Conservation (phyloP, 345 rosid species). For the Gossypium arboreum region DNA sequence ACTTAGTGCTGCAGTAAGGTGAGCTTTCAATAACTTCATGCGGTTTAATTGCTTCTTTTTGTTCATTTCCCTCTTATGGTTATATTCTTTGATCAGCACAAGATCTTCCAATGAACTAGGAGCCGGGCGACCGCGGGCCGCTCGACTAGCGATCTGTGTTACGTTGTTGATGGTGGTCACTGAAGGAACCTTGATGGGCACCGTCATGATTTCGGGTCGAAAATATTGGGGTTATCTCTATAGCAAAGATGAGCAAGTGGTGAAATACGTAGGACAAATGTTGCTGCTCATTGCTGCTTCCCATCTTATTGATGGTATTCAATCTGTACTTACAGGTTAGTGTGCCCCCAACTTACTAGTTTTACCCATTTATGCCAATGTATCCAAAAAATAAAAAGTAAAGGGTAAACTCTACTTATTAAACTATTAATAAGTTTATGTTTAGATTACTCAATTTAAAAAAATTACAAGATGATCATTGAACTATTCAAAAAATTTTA, state of each 20-base stretch:
- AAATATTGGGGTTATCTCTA: constrained; percentile 5
- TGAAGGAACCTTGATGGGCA: constrained; percentile 17
- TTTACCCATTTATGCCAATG: background rate
- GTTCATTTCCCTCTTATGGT: background rate
- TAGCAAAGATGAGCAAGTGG: constrained; percentile 35
- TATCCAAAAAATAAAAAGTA: no score
- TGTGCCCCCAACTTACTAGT: background rate
- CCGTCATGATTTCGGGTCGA: constrained; percentile 7
- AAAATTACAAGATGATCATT: no score
- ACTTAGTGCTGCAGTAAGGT: constrained; percentile 16
- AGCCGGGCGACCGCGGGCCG: constrained; percentile 25
- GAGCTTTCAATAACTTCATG: background rate
- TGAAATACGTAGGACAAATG: constrained; percentile 32
- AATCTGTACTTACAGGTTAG: constrained; percentile 45
- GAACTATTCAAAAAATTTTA: no score
- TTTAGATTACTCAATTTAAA: no score
- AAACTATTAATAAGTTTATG: no score
- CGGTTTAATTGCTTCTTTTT: background rate
- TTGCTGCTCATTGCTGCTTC: constrained; percentile 32
- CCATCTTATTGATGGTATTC: constrained; percentile 37
- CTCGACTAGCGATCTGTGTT: constrained; percentile 18
- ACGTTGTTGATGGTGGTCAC: constrained; percentile 1
- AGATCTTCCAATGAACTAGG: constrained; percentile 34
- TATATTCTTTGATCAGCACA: constrained; percentile 15
- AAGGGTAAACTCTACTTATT: no score